Conservation (phyloP, 2,329 filamentous ascomycete genomes). For the Sporothrix globosa region DNA sequence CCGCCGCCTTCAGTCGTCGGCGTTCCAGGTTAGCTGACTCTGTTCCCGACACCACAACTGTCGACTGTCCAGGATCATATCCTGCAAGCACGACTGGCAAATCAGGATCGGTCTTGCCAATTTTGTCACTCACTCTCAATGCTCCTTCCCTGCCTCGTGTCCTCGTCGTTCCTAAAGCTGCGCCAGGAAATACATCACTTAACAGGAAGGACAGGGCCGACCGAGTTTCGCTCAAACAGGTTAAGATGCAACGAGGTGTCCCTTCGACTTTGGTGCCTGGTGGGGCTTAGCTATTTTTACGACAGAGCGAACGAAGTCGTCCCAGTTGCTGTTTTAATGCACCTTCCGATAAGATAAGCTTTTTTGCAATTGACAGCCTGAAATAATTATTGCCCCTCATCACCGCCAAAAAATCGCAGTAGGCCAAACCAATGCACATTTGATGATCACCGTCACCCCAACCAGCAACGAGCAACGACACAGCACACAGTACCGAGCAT, state of each 20-base stretch:
- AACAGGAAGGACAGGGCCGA: neutral
- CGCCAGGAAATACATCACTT: neutral
- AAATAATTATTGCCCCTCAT: slow-evolving; percentile 36
- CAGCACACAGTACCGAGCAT: neutral
- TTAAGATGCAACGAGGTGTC: neutral
- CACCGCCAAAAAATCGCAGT: slow-evolving; percentile 36
- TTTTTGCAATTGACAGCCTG: slow-evolving; percentile 9
- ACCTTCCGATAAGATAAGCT: slow-evolving; percentile 33
- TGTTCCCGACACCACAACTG: neutral
- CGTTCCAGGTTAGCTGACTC: neutral
- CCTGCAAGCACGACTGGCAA: slow-evolving; percentile 11
- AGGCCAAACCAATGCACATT: neutral
- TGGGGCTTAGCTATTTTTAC: slow-evolving; percentile 19
- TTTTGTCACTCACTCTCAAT: neutral
- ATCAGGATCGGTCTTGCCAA: neutral
- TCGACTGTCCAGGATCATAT: neutral
- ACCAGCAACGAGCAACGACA: neutral
- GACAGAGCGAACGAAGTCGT: too few relatives aligned
- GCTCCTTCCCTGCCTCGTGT: neutral
- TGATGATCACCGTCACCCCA: neutral
- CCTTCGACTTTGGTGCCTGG: slow-evolving; percentile 26
- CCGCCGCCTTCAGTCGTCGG: neutral
- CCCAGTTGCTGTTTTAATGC: too few relatives aligned
- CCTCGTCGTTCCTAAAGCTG: neutral
- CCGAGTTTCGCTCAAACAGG: neutral